phyloP scores from a whole-genome alignment of 176 grass and related monocot species.

The Sorghum bicolor region Sorghum_bicolor_NCBIv3 NC_012870.2:71323001-71323500 shows the following conservation, averaged over 20 bases:
- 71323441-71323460: slow-evolving; percentile 27
- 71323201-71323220: background rate
- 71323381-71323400: slow-evolving; percentile 13
- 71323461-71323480: background rate
- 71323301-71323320: background rate
- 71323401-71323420: slow-evolving; percentile 43
- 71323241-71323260: background rate
- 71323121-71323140: background rate
- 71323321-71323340: slow-evolving; percentile 37
- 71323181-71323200: slow-evolving; percentile 18
- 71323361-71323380: slow-evolving; percentile 31
- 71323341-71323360: slow-evolving; percentile 15
- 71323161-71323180: slow-evolving; percentile 22
- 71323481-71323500: slow-evolving; percentile 35
- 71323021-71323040: background rate
- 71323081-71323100: background rate
- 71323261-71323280: background rate
- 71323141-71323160: slow-evolving; percentile 26
- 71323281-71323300: background rate
- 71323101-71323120: slow-evolving; percentile 26
- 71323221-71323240: background rate
- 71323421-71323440: slow-evolving; percentile 28
- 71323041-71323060: slow-evolving; percentile 7
- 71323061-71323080: background rate
- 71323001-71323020: background rate